Evolutionary conservation across 768 basidiomycete species (phyloP).

Genomic region (Austroboletus eburneus): DNA sequence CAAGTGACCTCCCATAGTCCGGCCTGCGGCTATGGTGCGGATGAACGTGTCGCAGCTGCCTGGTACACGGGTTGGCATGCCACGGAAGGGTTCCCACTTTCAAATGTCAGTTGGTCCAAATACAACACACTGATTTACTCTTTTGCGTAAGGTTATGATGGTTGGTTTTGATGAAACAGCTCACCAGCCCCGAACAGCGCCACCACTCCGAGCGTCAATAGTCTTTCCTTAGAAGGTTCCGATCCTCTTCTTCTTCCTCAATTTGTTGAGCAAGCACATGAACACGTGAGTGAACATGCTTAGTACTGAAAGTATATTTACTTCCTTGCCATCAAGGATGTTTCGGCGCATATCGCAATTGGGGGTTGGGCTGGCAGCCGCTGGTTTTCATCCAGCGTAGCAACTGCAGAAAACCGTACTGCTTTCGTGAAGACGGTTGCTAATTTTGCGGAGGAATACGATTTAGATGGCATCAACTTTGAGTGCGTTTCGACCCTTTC

Average conservation of each 20-base stretch:
- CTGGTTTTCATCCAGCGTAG: conserved; percentile 58
- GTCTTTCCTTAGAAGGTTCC: conserved; percentile 31
- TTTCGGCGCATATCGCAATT: conserved; percentile 54
- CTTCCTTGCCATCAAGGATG: conserved; percentile 34
- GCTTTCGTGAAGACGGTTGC: conserved; percentile 54
- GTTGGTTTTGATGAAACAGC: not conserved
- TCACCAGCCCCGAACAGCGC: conserved; percentile 15
- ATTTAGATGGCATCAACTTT: conserved; percentile 48
- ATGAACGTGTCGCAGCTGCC: conserved; percentile 37
- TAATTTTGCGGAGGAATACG: conserved; percentile 43
- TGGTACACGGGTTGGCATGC: conserved; percentile 68
- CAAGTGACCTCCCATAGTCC: not conserved
- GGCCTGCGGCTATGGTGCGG: conserved; percentile 37
- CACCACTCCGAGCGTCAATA: conserved; percentile 28
- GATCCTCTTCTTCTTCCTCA: conserved; percentile 45
- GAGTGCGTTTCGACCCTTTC: conserved; percentile 5
- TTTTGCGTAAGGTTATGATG: conserved; percentile 44
- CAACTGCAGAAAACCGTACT: conserved; percentile 49
- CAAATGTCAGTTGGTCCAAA: conserved; percentile 59
- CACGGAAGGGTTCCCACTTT: conserved; percentile 44
- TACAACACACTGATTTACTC: conserved; percentile 63
- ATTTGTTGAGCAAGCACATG: conserved; percentile 45
- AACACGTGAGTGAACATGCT: conserved; percentile 22
- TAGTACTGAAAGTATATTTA: not conserved
- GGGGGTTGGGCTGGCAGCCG: conserved; percentile 67